A percentile compares a stretch with the other conserved stretches of the same genome.
These are phyloP conservation scores for Tillandsia leiboldiana DNA, from an alignment of 176 grass and related monocot genomes.

Conservation along the genomic window DNA sequence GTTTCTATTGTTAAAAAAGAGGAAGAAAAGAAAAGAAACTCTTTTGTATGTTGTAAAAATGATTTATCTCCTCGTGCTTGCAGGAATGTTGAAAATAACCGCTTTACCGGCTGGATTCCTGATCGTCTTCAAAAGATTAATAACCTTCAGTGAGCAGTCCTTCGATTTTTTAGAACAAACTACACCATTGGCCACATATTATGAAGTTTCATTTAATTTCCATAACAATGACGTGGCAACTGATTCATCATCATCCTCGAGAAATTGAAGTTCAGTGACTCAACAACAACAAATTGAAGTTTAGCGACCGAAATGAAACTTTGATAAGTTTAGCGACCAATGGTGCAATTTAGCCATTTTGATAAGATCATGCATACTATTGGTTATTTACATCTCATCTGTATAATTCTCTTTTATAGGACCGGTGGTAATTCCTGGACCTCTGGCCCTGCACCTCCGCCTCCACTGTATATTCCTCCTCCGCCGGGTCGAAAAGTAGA, in stretches of 20 bases:
- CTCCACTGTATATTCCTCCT: conserved; percentile 50
- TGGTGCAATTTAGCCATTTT: not conserved
- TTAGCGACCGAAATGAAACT: too few relatives aligned
- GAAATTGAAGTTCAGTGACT: too few relatives aligned
- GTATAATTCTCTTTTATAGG: conserved; percentile 28
- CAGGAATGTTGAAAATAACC: conserved; percentile 80
- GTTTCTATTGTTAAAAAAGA: conserved; percentile 9
- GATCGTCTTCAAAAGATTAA: conserved; percentile 53
- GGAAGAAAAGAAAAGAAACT: not conserved
- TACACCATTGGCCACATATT: too few relatives aligned
- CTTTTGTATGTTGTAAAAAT: conserved; percentile 6
- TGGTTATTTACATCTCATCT: not conserved
- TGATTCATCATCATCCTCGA: too few relatives aligned
- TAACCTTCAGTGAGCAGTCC: conserved; percentile 56
- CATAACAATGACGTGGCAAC: too few relatives aligned
- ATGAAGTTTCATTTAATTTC: too few relatives aligned
- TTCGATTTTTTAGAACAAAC: too few relatives aligned
- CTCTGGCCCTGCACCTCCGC: conserved; percentile 45
- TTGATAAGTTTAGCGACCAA: too few relatives aligned
- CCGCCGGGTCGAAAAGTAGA: conserved; percentile 17
- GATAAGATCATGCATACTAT: not conserved
- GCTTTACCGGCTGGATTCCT: conserved; percentile 68
- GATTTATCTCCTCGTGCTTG: conserved; percentile 5
- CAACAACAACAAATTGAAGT: too few relatives aligned
- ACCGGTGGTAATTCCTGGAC: conserved; percentile 60